Base-by-base conservation (phyloP, 768 basidiomycete species). In the Lactarius sanguifluus region DNA sequence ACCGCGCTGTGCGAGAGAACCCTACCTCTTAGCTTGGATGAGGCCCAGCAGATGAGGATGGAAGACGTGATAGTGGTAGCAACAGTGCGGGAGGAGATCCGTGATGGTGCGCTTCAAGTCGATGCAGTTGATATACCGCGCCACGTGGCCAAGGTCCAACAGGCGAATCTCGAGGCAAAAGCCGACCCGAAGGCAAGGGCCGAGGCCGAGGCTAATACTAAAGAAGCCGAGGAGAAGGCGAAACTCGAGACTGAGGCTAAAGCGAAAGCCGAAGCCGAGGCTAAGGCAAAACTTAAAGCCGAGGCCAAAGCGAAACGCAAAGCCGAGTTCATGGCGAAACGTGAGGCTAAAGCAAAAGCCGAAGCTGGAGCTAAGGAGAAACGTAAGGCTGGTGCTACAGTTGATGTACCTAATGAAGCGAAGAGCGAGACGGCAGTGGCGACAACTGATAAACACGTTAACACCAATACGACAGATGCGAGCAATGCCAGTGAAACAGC, bases 31-130 rank as follows among this genome's bases (percentile, higher is more conserved):
- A 25, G 41, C 40, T 5, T 55, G n/a, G 61, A 57, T 5, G 65
- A 66, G 36, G 43, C 25, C 13, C 56, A 12, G 4, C 54, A 54
- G 9, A 34, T 66, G 41, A 41, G 12, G 7, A 23, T 61, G 13
- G 56, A 66, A 18, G 65, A 66, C 5, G 45, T 57, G 16, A 12
- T 50, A 8, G 16, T 62, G 0, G 43, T 66, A 0, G 25, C 30
- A 3, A 34, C 20, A 6, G 34, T 66, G 6, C 61, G 65, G 16
- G 65, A 66, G 54, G 57, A 25, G 52, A 57, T 59, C 30, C 57
- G 15, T 36, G 36, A 9, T 38, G 38, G 54, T n/a, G n/a, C 34
- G 9, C 4, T 23, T 30, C 25, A 10, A 41, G 13, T 47, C 16
- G 13, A 40, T 5, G 36, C 15, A 7, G 45, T 36, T 23, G 36